Conservation (phyloP, 2,329 filamentous ascomycete species). For the Dissoconium aciculare region DNA sequence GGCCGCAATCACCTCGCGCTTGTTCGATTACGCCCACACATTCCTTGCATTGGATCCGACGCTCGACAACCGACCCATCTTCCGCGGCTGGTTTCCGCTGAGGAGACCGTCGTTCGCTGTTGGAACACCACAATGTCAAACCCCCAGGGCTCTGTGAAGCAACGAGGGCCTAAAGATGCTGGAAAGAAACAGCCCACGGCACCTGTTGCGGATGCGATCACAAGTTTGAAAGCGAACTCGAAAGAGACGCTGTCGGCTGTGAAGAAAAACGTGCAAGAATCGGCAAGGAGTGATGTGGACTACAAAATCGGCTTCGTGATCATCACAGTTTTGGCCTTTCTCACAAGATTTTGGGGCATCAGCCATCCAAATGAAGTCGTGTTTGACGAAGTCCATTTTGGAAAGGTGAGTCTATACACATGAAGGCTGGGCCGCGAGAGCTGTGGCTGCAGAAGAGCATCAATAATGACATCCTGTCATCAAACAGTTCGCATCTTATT, state of each 20-base stretch:
- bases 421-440: conserved; percentile 1
- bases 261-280: conserved; percentile 21
- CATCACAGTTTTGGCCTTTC: conserved; percentile 70
- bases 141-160: conserved; percentile 9
- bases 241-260: conserved; percentile 26
- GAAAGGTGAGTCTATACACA: conserved; percentile 55
- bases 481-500: conserved; percentile 45
- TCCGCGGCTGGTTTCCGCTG: conserved; percentile 7
- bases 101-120: neutral
- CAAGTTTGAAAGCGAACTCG: conserved; percentile 19
- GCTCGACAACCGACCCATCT: neutral
- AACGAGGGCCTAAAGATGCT: conserved; percentile 10
- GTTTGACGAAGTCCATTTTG: conserved; percentile 98
- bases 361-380: conserved; percentile 92
- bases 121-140: conserved; percentile 6
- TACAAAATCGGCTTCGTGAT: conserved; percentile 65
- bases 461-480: conserved; percentile 2
- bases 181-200: conserved; percentile 13
- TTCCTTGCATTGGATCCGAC: neutral
- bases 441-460: conserved; percentile 1
- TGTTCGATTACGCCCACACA: no score
- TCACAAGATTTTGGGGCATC: conserved; percentile 92
- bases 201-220: conserved; percentile 10
- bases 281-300: conserved; percentile 48
- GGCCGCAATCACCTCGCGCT: no score